phyloP scores from a whole-genome alignment of 1,139 yeast species.

The Taiozyma sp. region DNA sequence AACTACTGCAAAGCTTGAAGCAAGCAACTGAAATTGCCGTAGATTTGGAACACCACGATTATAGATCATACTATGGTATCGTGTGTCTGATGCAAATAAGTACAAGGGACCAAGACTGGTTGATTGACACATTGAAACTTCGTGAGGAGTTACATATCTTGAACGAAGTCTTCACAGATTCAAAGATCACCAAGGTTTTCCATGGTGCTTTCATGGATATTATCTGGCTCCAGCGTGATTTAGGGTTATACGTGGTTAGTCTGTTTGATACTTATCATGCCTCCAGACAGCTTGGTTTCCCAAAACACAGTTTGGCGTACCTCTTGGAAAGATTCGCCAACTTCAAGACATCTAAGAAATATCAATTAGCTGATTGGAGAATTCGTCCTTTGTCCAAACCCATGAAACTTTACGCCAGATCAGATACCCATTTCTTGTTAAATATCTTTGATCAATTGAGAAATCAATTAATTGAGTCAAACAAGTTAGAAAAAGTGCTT shows the following conservation, averaged over 20 bases:
- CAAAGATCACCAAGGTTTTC: constrained; percentile 75
- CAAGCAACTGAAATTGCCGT: constrained; percentile 70
- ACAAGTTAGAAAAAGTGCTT: constrained; percentile 58
- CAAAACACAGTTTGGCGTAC: constrained; percentile 81
- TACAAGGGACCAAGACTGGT: constrained; percentile 73
- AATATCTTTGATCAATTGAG: constrained; percentile 75
- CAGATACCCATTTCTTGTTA: constrained; percentile 90
- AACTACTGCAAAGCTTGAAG: constrained; percentile 52
- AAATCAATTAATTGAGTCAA: constrained; percentile 51
- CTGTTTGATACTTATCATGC: constrained; percentile 94
- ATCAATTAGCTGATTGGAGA: constrained; percentile 98
- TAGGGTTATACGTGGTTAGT: constrained; percentile 87
- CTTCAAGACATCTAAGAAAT: constrained; percentile 88
- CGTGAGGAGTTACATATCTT: constrained; percentile 66
- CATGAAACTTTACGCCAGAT: constrained; percentile 84
- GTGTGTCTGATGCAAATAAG: constrained; percentile 95
- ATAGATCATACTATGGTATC: constrained; percentile 82
- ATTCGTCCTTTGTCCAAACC: constrained; percentile 75
- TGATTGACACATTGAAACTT: constrained; percentile 73
- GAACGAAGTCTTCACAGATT: constrained; percentile 77
- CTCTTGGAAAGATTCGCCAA: constrained; percentile 75
- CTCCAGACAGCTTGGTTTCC: constrained; percentile 69
- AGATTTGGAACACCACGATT: constrained; percentile 97
- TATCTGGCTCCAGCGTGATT: constrained; percentile 93
- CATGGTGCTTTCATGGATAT: constrained; percentile 98